A percentile compares a stretch with the other conserved stretches of the same genome.
Evolutionary conservation across 2,329 filamentous ascomycete species (phyloP).

Genomic region (Ophioceras dolichostomum): DNA sequence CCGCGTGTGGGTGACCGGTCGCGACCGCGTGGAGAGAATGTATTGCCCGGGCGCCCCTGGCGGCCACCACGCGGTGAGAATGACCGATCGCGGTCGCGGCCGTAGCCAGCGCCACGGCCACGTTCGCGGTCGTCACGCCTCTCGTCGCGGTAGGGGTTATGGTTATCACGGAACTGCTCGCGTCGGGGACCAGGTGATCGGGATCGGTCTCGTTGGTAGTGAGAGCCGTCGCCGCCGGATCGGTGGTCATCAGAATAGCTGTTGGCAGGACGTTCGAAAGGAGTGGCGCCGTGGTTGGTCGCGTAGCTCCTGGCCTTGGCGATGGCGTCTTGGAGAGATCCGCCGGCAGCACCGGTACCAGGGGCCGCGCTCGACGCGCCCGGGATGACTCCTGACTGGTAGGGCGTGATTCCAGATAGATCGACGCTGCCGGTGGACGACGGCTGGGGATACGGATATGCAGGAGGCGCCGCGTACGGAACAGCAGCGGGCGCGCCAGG

Average conservation of each 20-base stretch:
- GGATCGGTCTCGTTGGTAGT: constrained; percentile 56
- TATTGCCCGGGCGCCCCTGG: constrained; percentile 25
- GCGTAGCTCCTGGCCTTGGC: constrained; percentile 76
- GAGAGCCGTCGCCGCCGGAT: constrained; percentile 34
- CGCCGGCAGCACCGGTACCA: constrained; percentile 70
- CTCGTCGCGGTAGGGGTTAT: constrained; percentile 78
- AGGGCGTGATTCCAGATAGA: constrained; percentile 40
- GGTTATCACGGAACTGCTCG: constrained; percentile 63
- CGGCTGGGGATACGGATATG: constrained; percentile 42
- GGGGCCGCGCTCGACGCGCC: constrained; percentile 64
- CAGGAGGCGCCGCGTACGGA: constrained; percentile 8
- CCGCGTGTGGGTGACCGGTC: constrained; percentile 45
- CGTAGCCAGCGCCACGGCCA: constrained; percentile 34
- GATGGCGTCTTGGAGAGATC: constrained; percentile 74
- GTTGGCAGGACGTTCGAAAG: constrained; percentile 42
- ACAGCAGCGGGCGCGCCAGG: constrained; percentile 7
- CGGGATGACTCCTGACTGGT: constrained; percentile 1
- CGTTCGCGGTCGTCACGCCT: constrained; percentile 56
- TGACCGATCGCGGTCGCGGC: constrained; percentile 46
- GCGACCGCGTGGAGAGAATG: constrained; percentile 21
- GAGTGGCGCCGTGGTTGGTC: constrained; percentile 60
- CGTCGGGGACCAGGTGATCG: constrained; percentile 55
- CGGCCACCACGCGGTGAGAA: constrained; percentile 36
- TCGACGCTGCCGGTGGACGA: constrained; percentile 67
- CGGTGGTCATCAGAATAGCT: constrained; percentile 29